Evolutionary conservation across 2,329 filamentous ascomycete species (phyloP).

Genomic region (Xylariales sp.): DNA sequence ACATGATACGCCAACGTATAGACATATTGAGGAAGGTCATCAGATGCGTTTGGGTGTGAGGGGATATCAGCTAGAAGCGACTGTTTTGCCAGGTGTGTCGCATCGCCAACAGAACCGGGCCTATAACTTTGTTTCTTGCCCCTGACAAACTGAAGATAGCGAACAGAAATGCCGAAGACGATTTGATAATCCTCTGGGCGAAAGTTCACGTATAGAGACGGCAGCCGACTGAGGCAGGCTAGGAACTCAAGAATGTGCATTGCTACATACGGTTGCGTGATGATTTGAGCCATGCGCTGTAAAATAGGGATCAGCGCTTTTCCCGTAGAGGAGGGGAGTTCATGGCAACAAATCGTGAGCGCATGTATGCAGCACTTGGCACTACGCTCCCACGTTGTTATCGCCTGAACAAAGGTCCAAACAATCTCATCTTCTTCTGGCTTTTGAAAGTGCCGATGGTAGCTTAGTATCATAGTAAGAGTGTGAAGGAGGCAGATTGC

Average conservation of each 20-base stretch:
- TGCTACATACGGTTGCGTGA: constrained; percentile 90
- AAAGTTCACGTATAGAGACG: constrained; percentile 87
- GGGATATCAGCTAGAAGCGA: constrained; percentile 43
- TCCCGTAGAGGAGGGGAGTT: constrained; percentile 87
- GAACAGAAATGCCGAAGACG: constrained; percentile 94
- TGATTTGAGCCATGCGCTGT: constrained; percentile 94
- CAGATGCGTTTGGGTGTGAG: constrained; percentile 57
- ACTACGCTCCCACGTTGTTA: constrained; percentile 85
- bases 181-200: constrained; percentile 91
- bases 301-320: constrained; percentile 88
- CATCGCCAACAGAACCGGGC: constrained; percentile 59
- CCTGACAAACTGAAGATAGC: constrained; percentile 89
- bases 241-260: constrained; percentile 97
- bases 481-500: constrained; percentile 89
- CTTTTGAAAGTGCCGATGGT: constrained; percentile 86
- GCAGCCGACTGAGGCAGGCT: constrained; percentile 86
- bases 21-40: constrained; percentile 91
- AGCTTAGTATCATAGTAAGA: constrained; percentile 88
- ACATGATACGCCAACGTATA: constrained; percentile 94
- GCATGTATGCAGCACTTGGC: constrained; percentile 95
- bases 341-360: constrained; percentile 92
- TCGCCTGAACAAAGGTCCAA: constrained; percentile 84
- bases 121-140: constrained; percentile 68
- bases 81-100: constrained; percentile 45
- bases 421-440: constrained; percentile 91